phyloP scores from a whole-genome alignment of 2,329 filamentous ascomycete species.

The Fusarium beomiforme region DNA sequence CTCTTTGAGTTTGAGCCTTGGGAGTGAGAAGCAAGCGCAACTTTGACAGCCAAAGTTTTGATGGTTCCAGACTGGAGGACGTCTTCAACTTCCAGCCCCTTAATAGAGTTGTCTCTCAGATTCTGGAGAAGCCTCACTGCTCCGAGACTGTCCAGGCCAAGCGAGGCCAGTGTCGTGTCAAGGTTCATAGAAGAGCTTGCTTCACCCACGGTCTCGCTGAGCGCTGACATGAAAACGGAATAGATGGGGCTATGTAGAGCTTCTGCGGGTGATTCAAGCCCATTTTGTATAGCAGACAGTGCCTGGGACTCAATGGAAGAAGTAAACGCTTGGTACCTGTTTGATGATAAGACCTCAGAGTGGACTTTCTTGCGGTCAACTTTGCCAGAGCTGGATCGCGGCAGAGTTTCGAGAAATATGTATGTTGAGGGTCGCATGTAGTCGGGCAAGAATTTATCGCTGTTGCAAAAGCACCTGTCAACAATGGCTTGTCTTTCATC shows the following conservation, averaged over 20 bases:
- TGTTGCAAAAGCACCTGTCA: background rate
- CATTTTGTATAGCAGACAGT: background rate
- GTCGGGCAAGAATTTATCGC: background rate
- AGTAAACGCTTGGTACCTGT: background rate
- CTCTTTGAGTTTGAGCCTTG: background rate
- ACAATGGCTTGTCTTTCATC: background rate
- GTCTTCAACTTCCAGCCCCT: background rate
- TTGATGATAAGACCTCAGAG: background rate
- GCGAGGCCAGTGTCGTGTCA: background rate
- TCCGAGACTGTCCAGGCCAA: slow-evolving; percentile 1
- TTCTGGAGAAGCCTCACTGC: background rate
- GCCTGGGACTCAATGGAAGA: background rate
- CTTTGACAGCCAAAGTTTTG: background rate
- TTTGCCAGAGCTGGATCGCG: background rate
- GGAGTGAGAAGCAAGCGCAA: background rate
- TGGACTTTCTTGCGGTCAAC: slow-evolving; percentile 1
- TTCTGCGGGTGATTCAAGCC: background rate
- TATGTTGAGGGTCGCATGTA: slow-evolving; percentile 5
- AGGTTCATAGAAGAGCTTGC: background rate
- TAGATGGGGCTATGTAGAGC: background rate
- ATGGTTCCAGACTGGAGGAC: background rate
- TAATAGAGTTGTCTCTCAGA: background rate
- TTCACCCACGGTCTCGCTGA: background rate
- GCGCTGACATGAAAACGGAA: background rate
- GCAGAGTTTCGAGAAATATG: background rate